A percentile compares a stretch with the other conserved stretches of the same genome.
These are phyloP conservation scores for Penicillium occitanis DNA, from an alignment of 2,329 filamentous ascomycete genomes.

Conservation along the genomic window DNA sequence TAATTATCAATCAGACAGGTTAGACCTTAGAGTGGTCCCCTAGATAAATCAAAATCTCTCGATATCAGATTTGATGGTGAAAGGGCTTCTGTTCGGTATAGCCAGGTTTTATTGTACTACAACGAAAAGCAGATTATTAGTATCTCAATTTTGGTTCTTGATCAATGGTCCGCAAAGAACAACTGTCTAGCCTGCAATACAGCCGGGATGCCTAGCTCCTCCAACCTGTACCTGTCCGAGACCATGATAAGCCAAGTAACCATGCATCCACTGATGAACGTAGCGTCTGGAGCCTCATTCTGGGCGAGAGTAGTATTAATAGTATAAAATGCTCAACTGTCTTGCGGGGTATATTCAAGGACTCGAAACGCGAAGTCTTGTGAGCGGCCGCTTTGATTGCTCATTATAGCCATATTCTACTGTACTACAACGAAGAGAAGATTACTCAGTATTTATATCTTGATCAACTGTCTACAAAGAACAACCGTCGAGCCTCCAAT, in stretches of 20 bases:
- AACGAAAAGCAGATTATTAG: too few relatives aligned
- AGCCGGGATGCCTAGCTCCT: constrained; percentile 4
- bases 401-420: too few relatives aligned
- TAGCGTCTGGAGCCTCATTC: neutral
- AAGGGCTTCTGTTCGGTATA: too few relatives aligned
- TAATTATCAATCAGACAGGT: too few relatives aligned
- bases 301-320: neutral
- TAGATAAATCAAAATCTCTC: too few relatives aligned
- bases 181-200: neutral
- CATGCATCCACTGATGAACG: constrained; percentile 5
- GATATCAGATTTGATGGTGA: too few relatives aligned
- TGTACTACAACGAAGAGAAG: neutral
- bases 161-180: neutral
- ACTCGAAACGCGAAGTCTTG: neutral
- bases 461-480: neutral
- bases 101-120: too few relatives aligned
- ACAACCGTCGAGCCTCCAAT: neutral
- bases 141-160: too few relatives aligned
- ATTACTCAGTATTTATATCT: neutral
- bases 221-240: constrained; percentile 10
- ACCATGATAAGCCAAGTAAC: constrained; percentile 14
- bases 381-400: neutral
- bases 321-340: neutral
- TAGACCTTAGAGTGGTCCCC: too few relatives aligned
- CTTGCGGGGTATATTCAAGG: neutral